Base-by-base conservation (phyloP, 495 filamentous ascomycete genomes). In the Xylaria curta region DNA sequence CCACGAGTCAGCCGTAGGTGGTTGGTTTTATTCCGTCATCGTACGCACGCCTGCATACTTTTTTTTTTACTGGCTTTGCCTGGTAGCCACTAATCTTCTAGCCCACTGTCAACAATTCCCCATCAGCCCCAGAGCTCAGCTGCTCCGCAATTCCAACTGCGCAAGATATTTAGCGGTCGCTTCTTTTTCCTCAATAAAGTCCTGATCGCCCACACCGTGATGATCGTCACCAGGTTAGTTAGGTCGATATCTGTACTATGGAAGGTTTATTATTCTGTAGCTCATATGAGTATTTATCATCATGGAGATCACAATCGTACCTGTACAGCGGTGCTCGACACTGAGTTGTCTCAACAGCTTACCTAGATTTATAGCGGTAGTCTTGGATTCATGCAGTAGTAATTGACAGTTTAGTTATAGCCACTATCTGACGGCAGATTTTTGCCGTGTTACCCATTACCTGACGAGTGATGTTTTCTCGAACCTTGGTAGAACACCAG, bases 11-110 rank as follows among this genome's bases (percentile, higher is more conserved):
- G 24, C 40, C 17, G 44, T 38, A 19, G 60, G 21, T 63, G 60
- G 38, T 42, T 44, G 61, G 61, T 17, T 64, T 28, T 0, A 44
- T 63, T 63, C 26, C 62, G 62, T 65, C 62, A 65, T 65, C 44
- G 62, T 33, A 24, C 26, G 13, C 26, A 42, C 21, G 28, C 38
- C 24, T 44, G 60, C 60, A 44, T 42, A 44, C 38, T 21, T 28
- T 63, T 21, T 28, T 63, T 4, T 46, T 63, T 4, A n/a, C 13
- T 40, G 15, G 13, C 47, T 10, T 51, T 17, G 13, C 15, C 21
- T 54, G 51, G 51, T 54, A 62, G 33, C 59, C 19, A 38, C 59
- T 62, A n/a, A 42, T 62, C 42, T 42, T 12, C 21, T n/a, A 44
- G 53, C 53, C 53, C 13, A 31, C 19, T 4, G 12, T 36, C 31